Evolutionary conservation across 2,329 filamentous ascomycete species (phyloP).

Genomic region (Colletotrichum noveboracense): DNA sequence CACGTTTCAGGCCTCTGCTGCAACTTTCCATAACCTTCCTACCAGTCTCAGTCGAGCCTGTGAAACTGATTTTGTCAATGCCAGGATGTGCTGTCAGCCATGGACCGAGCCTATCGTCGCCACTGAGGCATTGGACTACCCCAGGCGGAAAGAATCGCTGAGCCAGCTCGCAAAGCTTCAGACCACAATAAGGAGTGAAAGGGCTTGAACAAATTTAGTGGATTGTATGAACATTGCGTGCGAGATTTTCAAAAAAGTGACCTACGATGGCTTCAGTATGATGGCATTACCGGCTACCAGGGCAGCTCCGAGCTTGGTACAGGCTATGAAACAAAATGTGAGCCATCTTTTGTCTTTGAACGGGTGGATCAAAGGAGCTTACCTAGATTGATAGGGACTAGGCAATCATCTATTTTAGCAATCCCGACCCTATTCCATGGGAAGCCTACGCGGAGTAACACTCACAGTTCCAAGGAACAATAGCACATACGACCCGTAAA

Average conservation of each 20-base stretch:
- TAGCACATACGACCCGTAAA: neutral
- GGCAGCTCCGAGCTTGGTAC: neutral
- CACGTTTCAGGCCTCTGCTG: neutral
- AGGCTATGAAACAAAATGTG: neutral
- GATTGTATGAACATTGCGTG: neutral
- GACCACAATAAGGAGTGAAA: neutral
- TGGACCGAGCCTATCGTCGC: neutral
- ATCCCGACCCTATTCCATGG: neutral
- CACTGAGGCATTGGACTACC: neutral
- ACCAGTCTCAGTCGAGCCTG: neutral
- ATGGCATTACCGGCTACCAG: neutral
- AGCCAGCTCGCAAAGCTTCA: neutral
- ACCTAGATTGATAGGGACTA: neutral
- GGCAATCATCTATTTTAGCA: neutral
- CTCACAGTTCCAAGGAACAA: neutral
- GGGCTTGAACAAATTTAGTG: neutral
- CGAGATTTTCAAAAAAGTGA: rapidly evolving
- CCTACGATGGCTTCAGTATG: neutral
- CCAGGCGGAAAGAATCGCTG: neutral
- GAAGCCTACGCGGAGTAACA: neutral
- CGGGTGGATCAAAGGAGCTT: neutral
- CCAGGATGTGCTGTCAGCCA: neutral
- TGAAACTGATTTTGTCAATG: neutral
- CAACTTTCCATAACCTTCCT: neutral
- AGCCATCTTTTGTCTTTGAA: neutral